Evolutionary conservation across 2,329 filamentous ascomycete genomes (phyloP), one percentile per base, ranked within the genome.

Genomic region (Pseudogymnoascus sp.): DNA sequence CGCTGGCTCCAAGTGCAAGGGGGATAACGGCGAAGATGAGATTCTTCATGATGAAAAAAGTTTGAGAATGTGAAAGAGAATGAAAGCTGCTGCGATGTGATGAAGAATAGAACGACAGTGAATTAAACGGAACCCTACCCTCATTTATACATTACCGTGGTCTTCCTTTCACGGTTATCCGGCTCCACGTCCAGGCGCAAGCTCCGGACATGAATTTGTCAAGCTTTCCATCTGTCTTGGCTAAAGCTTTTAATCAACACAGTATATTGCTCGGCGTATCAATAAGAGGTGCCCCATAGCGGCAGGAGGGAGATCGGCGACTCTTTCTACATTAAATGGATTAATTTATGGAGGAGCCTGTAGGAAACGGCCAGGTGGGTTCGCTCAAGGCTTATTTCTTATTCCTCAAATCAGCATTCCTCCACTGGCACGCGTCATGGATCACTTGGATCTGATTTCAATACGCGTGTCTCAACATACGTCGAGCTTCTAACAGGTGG

Each of bases 161-260:
- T 53, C 46, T 6, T 31, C 14, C 8, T 19, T 50, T 28, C 6
- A 19, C 26, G 46, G 46, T 53, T 53, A 16, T 31, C n/a, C 26
- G 46, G 46, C 46, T 31, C n/a, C 10, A 53, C 31, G n/a, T 6
- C 11, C 26, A 31, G 8, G 46, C 24, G 19, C 46, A 53, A 53
- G 46, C 46, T 31, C 31, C 16, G 19, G 40, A 6, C 11, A 19
- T 24, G 11, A 7, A 12, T 14, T 14, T n/a, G 46, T 31, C 46
- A 53, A 53, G 46, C 46, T 31, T 53, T 53, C n/a, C 14, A 31
- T 53, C n/a, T 53, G n/a, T 31, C 46, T 53, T 53, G n/a, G 46
- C 46, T 19, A 19, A 53, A 53, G 46, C 26, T 53, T 53, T 53
- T 19, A 53, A 31, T 50, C 24, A 28, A 11, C 8, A 31, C 2